phyloP scores from a whole-genome alignment of 495 filamentous ascomycete genomes.

The Podospora pseudopauciseta region DNA sequence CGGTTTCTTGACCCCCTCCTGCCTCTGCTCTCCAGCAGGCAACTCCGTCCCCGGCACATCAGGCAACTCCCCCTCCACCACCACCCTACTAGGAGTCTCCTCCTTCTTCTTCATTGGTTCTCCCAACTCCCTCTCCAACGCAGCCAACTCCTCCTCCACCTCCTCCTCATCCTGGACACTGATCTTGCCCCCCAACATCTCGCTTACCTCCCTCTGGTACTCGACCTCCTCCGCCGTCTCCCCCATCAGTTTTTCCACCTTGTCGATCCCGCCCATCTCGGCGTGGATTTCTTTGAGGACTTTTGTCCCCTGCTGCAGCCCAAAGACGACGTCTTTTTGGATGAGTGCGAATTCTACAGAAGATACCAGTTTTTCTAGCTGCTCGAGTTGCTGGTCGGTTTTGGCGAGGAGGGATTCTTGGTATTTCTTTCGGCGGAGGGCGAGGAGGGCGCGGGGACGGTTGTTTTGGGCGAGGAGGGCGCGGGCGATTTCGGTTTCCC shows the following conservation, averaged over 20 bases:
- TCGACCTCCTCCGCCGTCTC: slow-evolving; percentile 83
- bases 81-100: background rate
- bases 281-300: slow-evolving; percentile 86
- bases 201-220: slow-evolving; percentile 80
- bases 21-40: slow-evolving; percentile 22
- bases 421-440: slow-evolving; percentile 93
- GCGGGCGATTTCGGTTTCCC: slow-evolving; percentile 78
- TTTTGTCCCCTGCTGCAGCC: slow-evolving; percentile 84
- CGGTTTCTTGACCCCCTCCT: slow-evolving; percentile 29
- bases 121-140: slow-evolving; percentile 59
- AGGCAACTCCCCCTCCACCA: slow-evolving; percentile 45
- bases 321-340: slow-evolving; percentile 91
- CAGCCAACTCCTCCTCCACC: slow-evolving; percentile 90
- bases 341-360: slow-evolving; percentile 91
- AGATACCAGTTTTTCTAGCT: slow-evolving; percentile 76
- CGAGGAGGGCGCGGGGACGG: slow-evolving; percentile 76
- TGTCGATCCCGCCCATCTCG: slow-evolving; percentile 93
- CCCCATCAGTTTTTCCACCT: slow-evolving; percentile 89
- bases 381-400: slow-evolving; percentile 85
- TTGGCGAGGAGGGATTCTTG: slow-evolving; percentile 86
- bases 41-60: slow-evolving; percentile 53
- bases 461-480: slow-evolving; percentile 73
- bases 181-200: slow-evolving; percentile 81
- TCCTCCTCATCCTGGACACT: slow-evolving; percentile 95
- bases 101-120: too few species aligned